Conservation (phyloP, 805 yeast species). For the Metschnikowia gruessii region DNA sequence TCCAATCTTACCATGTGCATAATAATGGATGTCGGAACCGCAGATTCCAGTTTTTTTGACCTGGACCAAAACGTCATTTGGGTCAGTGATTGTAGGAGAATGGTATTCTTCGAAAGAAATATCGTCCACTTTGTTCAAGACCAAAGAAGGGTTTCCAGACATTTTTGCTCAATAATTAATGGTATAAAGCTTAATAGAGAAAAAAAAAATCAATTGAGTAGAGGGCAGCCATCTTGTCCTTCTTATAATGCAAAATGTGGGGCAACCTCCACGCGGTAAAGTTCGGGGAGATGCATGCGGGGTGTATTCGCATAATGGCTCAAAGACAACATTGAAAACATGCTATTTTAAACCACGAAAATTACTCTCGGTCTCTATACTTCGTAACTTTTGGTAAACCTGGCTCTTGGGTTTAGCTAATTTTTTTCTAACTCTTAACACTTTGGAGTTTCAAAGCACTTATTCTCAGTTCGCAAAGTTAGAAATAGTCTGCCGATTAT, state of each 20-base stretch:
- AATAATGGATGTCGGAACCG: slow-evolving; percentile 85
- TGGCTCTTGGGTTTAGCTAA: too few relatives aligned
- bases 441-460: too few relatives aligned
- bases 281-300: slow-evolving; percentile 1
- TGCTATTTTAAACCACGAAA: too few relatives aligned
- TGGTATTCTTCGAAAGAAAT: slow-evolving; percentile 67
- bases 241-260: slow-evolving; percentile 1
- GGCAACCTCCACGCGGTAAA: slow-evolving; percentile 4
- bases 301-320: background rate
- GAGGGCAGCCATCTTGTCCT: background rate
- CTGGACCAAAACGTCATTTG: slow-evolving; percentile 67
- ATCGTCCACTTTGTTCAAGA: slow-evolving; percentile 59
- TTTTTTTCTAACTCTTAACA: too few relatives aligned
- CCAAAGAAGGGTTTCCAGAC: slow-evolving; percentile 51
- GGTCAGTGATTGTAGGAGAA: slow-evolving; percentile 58
- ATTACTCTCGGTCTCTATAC: too few relatives aligned
- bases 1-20: slow-evolving; percentile 76
- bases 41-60: slow-evolving; percentile 86
- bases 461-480: too few relatives aligned
- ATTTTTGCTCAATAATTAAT: slow-evolving; percentile 14
- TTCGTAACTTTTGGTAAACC: too few relatives aligned
- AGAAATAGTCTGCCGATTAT: too few relatives aligned
- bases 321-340: too few relatives aligned
- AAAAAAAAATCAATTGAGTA: background rate
- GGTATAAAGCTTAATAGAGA: background rate